Evolutionary conservation across 306 rosid genomes (phyloP), one percentile per base, ranked within the genome.

Genomic region (Lathyrus tuberosus): DNA sequence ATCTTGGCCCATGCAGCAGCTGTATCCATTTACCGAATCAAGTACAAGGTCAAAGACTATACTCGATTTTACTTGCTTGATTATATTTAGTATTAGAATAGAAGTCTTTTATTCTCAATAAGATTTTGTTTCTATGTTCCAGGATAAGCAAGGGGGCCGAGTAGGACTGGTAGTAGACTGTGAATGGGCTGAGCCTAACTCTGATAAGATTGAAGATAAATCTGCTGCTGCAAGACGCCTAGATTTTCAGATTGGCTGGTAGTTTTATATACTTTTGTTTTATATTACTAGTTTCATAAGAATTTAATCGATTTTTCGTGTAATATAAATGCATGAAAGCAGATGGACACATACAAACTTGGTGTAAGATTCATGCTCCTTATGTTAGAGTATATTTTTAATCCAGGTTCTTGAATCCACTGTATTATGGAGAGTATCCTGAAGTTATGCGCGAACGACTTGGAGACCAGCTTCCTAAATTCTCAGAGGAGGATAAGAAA

Each of bases 231-330:
- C 85, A 62, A 86, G 93, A 84, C 93, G 96, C 80, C 77, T 93
- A 78, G 96, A 93, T 84, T 93, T 93, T 85, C 96, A 93, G 65
- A 22, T 90, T 56, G 98, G 98, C 79, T 93, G 98, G 98, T 93
- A 85, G 22, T 62, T 62, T 62, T 59, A 73, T 47, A 38, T n/a
- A 10, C 41, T 54, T 28, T 35, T 49, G 35, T 38, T 38, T 17
- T 62, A 62, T 18, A 38, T 24, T 10, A 14, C 12, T 24, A 70
- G 26, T 60, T 65, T 10, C 8, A 65, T 60, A 8, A 12, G 57
- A 67, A 56, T 43, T 59, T 24, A 31, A 22, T 51, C 35, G 26
- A 43, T 8, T 49, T 42, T 76, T 76, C 43, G 18, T 48, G 62
- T 13, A 2, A 62, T 44, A 51, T 68, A 28, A 42, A 26, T 47